Percentiles rank a stretch among this genome's conserved stretches.
Evolutionary conservation across 306 rosid genomes (phyloP).

Genomic region (Corylus heterophylla): DNA sequence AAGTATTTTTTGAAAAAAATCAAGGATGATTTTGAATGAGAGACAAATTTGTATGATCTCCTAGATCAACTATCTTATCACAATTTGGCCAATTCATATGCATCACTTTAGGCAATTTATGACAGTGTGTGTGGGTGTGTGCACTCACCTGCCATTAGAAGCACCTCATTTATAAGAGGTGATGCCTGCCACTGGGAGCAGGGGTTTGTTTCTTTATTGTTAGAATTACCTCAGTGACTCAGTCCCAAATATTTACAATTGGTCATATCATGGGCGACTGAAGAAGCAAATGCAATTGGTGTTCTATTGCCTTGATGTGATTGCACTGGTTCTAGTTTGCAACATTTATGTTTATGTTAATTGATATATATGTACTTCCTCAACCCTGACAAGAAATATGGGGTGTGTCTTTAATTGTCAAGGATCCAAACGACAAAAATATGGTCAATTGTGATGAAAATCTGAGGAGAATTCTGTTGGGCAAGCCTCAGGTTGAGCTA

Average conservation of each 20-base stretch:
- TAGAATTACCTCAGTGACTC: not conserved
- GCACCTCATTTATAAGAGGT: not conserved
- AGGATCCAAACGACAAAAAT: constrained; percentile 88
- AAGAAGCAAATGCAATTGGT: constrained; percentile 1
- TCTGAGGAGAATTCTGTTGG: constrained; percentile 65
- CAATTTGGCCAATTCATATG: not conserved
- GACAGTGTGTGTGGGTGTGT: not conserved
- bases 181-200: not conserved
- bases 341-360: not conserved
- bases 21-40: not conserved
- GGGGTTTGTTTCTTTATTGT: not conserved
- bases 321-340: not conserved
- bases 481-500: constrained; percentile 73
- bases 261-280: not conserved
- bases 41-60: not conserved
- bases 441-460: constrained; percentile 83
- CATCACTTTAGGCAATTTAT: not conserved
- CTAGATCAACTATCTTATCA: not conserved
- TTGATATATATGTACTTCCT: constrained; percentile 2
- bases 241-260: not conserved
- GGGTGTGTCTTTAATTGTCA: constrained; percentile 24
- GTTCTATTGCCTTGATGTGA: not conserved
- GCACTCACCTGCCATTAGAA: not conserved
- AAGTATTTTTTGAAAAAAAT: not conserved
- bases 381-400: constrained; percentile 23